phyloP scores from a whole-genome alignment of 805 yeast genomes.

The Candida rishiriensis region DNA sequence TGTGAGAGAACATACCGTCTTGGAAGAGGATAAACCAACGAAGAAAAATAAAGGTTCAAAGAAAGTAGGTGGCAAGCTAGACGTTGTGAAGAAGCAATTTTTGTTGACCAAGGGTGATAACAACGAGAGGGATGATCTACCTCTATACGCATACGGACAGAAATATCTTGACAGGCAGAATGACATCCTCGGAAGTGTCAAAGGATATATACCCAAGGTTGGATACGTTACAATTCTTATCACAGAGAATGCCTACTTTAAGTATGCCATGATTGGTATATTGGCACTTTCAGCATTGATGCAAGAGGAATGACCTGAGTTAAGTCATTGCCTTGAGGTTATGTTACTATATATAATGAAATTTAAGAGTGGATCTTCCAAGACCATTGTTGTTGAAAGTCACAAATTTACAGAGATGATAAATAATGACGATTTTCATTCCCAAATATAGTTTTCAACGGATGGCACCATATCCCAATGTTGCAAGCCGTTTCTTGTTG shows the following conservation, averaged over 20 bases:
- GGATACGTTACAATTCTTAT: slow-evolving; percentile 91
- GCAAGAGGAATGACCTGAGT: slow-evolving; percentile 40
- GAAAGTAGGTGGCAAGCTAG: slow-evolving; percentile 3
- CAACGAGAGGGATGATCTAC: slow-evolving; percentile 86
- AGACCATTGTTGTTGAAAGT: no score
- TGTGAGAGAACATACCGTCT: slow-evolving; percentile 68
- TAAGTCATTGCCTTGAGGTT: background rate
- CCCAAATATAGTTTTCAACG: no score
- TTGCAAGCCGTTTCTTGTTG: slow-evolving; percentile 18
- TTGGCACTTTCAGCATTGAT: slow-evolving; percentile 69
- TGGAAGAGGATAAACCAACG: slow-evolving; percentile 16
- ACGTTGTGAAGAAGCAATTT: slow-evolving; percentile 40
- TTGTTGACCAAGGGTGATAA: slow-evolving; percentile 95
- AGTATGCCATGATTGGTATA: slow-evolving; percentile 69
- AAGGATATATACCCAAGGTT: slow-evolving; percentile 81
- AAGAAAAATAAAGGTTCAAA: slow-evolving; percentile 11
- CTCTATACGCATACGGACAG: slow-evolving; percentile 74
- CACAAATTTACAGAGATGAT: no score
- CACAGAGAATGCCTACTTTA: slow-evolving; percentile 82
- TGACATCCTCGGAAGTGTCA: slow-evolving; percentile 89
- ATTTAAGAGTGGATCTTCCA: no score
- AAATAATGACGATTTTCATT: no score
- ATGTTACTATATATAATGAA: background rate
- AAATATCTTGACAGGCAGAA: slow-evolving; percentile 67
- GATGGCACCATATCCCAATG: slow-evolving; percentile 23